Conservation (phyloP, 2,329 filamentous ascomycete species). For the Fusarium pininemorale region DNA sequence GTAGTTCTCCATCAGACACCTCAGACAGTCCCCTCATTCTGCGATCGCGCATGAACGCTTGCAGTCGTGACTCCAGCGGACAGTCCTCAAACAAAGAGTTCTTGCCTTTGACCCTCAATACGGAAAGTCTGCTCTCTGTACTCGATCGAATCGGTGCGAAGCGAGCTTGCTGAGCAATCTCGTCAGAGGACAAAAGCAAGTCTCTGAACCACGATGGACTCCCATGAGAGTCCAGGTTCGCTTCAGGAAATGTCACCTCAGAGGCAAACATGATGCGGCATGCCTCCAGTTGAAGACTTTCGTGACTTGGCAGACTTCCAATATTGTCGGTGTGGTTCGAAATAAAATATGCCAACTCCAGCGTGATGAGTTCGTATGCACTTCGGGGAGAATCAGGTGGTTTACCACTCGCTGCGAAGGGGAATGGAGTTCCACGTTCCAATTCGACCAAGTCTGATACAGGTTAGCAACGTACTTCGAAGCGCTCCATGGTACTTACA, state of each 20-base stretch:
- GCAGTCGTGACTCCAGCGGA: conserved; percentile 17
- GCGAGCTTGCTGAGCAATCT: conserved; percentile 16
- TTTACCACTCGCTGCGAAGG: conserved; percentile 25
- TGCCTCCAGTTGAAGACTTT: conserved; percentile 21
- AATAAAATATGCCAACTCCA: conserved; percentile 35
- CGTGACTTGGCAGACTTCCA: conserved; percentile 21
- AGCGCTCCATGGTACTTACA: conserved; percentile 36
- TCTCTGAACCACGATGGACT: conserved; percentile 25
- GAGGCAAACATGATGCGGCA: conserved; percentile 36
- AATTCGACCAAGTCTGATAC: conserved; percentile 30
- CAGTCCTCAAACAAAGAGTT: conserved; percentile 27
- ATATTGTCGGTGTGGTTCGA: conserved; percentile 21
- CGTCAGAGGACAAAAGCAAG: conserved; percentile 12
- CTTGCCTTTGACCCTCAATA: conserved; percentile 23
- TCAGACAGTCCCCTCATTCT: neutral
- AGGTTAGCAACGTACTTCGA: neutral
- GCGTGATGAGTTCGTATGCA: conserved; percentile 35
- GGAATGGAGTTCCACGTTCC: conserved; percentile 30
- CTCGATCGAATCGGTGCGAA: conserved; percentile 24
- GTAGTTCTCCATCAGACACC: conserved; percentile 5
- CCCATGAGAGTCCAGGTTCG: neutral
- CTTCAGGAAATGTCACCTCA: conserved; percentile 20
- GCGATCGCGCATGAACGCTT: neutral
- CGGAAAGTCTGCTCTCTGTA: conserved; percentile 18
- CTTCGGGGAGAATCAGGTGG: conserved; percentile 31